A percentile compares a stretch with the other conserved stretches of the same genome.
phyloP scores from a whole-genome alignment of 108 stramenopile species.

The Ochromonas danica region DNA sequence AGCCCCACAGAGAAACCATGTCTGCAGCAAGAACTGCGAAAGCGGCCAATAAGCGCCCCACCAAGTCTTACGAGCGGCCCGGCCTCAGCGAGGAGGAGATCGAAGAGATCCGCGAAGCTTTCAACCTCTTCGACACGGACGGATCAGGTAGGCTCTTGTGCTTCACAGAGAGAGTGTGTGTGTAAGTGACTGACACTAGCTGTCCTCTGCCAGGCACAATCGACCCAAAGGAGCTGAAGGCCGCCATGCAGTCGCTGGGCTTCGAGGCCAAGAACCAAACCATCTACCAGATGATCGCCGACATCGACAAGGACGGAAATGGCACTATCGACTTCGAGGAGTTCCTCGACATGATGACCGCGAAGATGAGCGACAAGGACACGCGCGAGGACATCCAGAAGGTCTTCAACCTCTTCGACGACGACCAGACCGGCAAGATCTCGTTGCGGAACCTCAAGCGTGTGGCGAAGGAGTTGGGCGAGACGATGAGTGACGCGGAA shows the following conservation, averaged over 20 bases:
- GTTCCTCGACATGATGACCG: slow-evolving; percentile 90
- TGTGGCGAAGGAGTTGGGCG: slow-evolving; percentile 92
- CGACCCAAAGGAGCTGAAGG: slow-evolving; percentile 85
- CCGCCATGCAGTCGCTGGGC: slow-evolving; percentile 84
- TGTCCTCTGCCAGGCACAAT: slow-evolving; percentile 64
- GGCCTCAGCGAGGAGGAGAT: slow-evolving; percentile 69
- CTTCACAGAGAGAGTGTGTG: too few species aligned
- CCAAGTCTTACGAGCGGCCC: slow-evolving; percentile 54
- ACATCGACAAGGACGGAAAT: slow-evolving; percentile 71
- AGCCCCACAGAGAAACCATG: too few species aligned
- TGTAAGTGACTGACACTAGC: background rate
- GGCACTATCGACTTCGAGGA: slow-evolving; percentile 66
- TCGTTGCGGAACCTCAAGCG: slow-evolving; percentile 83
- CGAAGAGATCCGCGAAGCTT: slow-evolving; percentile 64
- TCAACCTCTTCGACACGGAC: slow-evolving; percentile 70
- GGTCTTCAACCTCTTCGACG: slow-evolving; percentile 97
- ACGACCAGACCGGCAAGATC: slow-evolving; percentile 89
- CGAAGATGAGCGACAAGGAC: slow-evolving; percentile 70
- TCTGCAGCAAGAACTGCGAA: slow-evolving; percentile 25
- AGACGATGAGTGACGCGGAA: slow-evolving; percentile 93
- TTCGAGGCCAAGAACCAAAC: slow-evolving; percentile 86
- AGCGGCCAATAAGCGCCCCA: background rate
- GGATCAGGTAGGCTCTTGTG: slow-evolving; percentile 43
- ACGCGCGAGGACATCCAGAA: slow-evolving; percentile 71
- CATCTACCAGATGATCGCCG: slow-evolving; percentile 69